These are phyloP conservation scores for Paulownia fortunei DNA, from an alignment of 257 asterid species.

Conservation along the genomic window DNA sequence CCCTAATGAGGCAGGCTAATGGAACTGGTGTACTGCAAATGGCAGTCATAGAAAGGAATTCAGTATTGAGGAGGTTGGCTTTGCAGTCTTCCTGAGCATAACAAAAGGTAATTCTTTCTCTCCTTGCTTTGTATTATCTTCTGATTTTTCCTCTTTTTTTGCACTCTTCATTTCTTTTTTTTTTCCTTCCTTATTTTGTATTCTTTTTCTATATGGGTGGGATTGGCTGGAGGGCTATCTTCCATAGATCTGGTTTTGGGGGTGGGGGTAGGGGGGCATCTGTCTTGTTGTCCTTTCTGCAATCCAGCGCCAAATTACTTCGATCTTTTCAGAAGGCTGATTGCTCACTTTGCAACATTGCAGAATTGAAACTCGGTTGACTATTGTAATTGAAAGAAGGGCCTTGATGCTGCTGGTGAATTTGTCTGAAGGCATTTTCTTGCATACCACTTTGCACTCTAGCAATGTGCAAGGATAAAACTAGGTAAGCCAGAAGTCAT, in stretches of 20 bases:
- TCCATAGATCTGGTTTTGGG: background rate
- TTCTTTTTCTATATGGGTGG: background rate
- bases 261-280: background rate
- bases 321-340: slow-evolving; percentile 9
- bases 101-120: slow-evolving; percentile 30
- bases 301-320: background rate
- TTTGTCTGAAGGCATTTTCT: slow-evolving; percentile 4
- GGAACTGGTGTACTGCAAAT: slow-evolving; percentile 1
- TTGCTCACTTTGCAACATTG: slow-evolving; percentile 2
- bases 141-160: background rate
- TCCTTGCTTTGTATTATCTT: background rate
- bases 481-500: slow-evolving; percentile 13
- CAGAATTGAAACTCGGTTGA: slow-evolving; percentile 29
- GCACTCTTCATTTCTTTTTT: background rate
- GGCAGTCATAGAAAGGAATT: slow-evolving; percentile 19
- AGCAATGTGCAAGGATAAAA: background rate
- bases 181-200: background rate
- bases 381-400: background rate
- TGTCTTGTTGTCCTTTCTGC: background rate
- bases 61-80: slow-evolving; percentile 11
- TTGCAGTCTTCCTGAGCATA: slow-evolving; percentile 19
- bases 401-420: background rate
- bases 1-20: slow-evolving; percentile 28
- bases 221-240: background rate
- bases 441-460: background rate